Evolutionary conservation across 2,329 filamentous ascomycete genomes (phyloP).

Genomic region (Aureobasidium sp.): DNA sequence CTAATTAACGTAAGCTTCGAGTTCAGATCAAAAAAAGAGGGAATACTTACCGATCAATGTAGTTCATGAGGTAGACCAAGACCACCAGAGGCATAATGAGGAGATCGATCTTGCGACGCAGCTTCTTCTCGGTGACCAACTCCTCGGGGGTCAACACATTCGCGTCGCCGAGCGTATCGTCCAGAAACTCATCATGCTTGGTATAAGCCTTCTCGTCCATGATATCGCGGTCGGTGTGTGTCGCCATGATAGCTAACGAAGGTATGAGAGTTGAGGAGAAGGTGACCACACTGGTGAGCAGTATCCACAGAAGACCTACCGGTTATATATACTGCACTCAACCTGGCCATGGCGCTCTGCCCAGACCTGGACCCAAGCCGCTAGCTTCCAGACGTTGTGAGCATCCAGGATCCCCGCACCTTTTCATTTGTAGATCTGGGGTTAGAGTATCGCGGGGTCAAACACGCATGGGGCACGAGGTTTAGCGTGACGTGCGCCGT

Average conservation of each 20-base stretch:
- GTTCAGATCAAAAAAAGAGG: background rate
- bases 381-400: conserved; percentile 6
- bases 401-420: background rate
- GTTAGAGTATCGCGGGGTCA: conserved; percentile 2
- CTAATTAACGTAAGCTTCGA: conserved; percentile 19
- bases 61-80: conserved; percentile 69
- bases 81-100: conserved; percentile 64
- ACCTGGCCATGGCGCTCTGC: conserved; percentile 11
- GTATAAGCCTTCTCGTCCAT: conserved; percentile 5
- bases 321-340: conserved; percentile 4
- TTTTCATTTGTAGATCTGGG: background rate
- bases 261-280: background rate
- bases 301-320: background rate
- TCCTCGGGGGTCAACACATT: conserved; percentile 26
- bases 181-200: background rate
- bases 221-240: background rate
- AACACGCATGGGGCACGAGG: background rate
- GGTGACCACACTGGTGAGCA: background rate
- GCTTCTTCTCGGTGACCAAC: conserved; percentile 42
- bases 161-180: background rate
- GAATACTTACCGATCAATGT: conserved; percentile 42
- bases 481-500: background rate
- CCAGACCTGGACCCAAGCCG: conserved; percentile 9
- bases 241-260: background rate
- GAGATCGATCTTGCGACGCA: conserved; percentile 65